Conservation (phyloP, 768 basidiomycete species). For the Dentipellis sp. region DNA sequence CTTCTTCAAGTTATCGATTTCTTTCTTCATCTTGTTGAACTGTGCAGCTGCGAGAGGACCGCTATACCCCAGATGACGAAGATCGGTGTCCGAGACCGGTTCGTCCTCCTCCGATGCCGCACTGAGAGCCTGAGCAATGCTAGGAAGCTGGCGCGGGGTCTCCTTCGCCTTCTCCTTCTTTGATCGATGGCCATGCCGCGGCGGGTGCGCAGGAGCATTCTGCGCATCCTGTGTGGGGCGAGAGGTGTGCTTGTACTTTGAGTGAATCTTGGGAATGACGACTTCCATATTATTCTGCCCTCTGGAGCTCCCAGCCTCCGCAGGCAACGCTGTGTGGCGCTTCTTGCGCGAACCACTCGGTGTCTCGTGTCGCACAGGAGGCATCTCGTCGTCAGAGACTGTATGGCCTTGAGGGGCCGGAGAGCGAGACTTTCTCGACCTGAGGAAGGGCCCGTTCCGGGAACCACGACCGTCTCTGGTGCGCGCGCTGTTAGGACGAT, state of each 20-base stretch:
- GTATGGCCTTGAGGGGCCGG: neutral
- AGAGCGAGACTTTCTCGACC: constrained; percentile 5
- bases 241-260: neutral
- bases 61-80: constrained; percentile 3
- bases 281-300: neutral
- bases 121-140: neutral
- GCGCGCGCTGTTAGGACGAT: neutral
- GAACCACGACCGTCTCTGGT: neutral
- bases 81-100: constrained; percentile 6
- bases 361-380: constrained; percentile 1
- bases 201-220: neutral
- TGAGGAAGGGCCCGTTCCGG: constrained; percentile 4
- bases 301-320: neutral
- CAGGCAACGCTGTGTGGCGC: neutral
- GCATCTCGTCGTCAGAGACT: constrained; percentile 8
- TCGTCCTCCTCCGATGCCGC: constrained; percentile 8
- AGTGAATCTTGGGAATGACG: neutral
- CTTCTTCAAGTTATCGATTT: constrained; percentile 48
- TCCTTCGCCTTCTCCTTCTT: neutral
- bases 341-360: constrained; percentile 10
- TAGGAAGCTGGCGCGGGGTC: neutral
- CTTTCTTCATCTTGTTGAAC: constrained; percentile 44
- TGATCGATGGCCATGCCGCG: neutral
- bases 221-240: neutral
- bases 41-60: constrained; percentile 37